Evolutionary conservation across 768 basidiomycete species (phyloP).

Genomic region (Termitomyces sp.): DNA sequence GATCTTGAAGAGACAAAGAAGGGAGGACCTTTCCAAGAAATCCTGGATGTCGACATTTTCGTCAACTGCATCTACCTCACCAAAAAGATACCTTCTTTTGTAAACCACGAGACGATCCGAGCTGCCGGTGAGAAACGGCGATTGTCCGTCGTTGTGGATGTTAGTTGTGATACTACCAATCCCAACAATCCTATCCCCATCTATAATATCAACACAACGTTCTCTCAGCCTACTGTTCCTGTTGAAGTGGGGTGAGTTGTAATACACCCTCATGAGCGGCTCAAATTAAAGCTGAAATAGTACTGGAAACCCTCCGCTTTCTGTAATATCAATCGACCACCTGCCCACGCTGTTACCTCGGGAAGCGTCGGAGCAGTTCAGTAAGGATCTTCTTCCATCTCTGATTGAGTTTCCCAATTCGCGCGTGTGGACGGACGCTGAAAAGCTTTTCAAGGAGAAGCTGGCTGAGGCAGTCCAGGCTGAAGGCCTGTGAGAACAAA

Average conservation of each 20-base stretch:
- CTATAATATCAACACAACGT: conserved; percentile 91
- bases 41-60: conserved; percentile 95
- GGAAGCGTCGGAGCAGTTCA: conserved; percentile 97
- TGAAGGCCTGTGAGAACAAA: conserved; percentile 21
- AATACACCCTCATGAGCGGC: not conserved
- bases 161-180: conserved; percentile 99
- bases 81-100: conserved; percentile 78
- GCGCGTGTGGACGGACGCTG: conserved; percentile 85
- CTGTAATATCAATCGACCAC: conserved; percentile 95
- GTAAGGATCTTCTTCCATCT: conserved; percentile 78
- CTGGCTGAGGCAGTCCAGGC: conserved; percentile 34
- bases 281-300: conserved; percentile 25
- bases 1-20: conserved; percentile 95
- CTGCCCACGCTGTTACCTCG: conserved; percentile 92
- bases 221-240: conserved; percentile 84
- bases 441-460: conserved; percentile 70
- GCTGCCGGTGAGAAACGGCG: conserved; percentile 62
- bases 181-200: conserved; percentile 97
- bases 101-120: conserved; percentile 65
- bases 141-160: conserved; percentile 86
- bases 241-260: conserved; percentile 71
- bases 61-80: conserved; percentile 99
- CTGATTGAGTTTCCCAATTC: conserved; percentile 75
- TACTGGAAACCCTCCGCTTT: conserved; percentile 58
- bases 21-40: conserved; percentile 94